Base-by-base conservation (phyloP, 345 rosid species). In the Citrus glauca region DNA sequence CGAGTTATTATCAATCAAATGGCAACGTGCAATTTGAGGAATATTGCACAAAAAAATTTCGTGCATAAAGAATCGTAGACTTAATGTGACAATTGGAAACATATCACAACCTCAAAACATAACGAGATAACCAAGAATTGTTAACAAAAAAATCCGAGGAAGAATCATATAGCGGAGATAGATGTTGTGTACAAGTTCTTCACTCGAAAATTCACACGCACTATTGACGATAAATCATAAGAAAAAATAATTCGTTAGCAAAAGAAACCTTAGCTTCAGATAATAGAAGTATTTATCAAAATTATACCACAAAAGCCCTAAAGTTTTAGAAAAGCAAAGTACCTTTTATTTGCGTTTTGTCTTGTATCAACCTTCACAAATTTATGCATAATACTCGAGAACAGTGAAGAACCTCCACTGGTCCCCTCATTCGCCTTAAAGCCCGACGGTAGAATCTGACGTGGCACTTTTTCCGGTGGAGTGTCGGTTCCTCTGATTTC, bases 381-480 rank as follows among this genome's bases (percentile, higher is more conserved):
- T 90, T 95, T 95, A 81, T 91, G 98, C 95, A 90, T 85, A 59
- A 95, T 95, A 79, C 87, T 90, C 27, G 98, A 90, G 84, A 91
- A 91, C 27, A 89, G 84, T 22, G 97, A 93, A 73, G 92, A 63
- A 9, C 59, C 77, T 28, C 69, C 90, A 27, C 82, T 82, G 16
- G 50, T 62, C 38, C 57, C 82, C 55, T 79, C 87, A 70, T 80
- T 78, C 28, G 57, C 48, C 56, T 80, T 38, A 78, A 81, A 84
- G 71, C 37, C 79, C 19, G 77, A 76, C 45, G 94, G 91, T 4
- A 93, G 71, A 53, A 91, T 79, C 88, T 80, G 90, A 59, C 98
- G 91, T 7, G 98, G 95, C 76, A 83, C 90, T 82, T 94, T 94
- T 89, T 93, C 98, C 80, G 98, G 98, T 53, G 98, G 97, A 48